Base-by-base conservation (phyloP, 345 rosid genomes). In the Ailanthus altissimus region DNA sequence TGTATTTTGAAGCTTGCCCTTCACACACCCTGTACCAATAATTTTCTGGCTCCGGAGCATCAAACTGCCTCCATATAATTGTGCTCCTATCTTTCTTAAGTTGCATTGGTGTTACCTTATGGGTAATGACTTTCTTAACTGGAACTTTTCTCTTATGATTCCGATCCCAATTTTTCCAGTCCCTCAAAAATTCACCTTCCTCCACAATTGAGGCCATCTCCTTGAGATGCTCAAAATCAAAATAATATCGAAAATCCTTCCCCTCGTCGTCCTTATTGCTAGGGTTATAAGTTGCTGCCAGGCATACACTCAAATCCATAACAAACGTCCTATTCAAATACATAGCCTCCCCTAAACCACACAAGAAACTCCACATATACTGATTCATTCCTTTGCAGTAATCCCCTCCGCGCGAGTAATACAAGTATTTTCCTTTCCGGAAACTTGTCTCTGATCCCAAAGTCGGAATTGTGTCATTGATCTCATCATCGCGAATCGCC, bases 371-470 rank as follows among this genome's bases (percentile, higher is more conserved):
- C 99, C 99, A 93, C 84, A 88, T 61, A 77, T 90, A 90, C 49
- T 92, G 99, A 84, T 96, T 96, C 99, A 96, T 96, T 28, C 97
- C 98, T 75, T 92, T 92, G 68, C 99, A 96, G 73, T 93, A 91
- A 84, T 96, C 98, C 1, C 97, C 97, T 57, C 97, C 99, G 2
- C 97, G 82, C 0, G 97, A 91, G 78, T 96, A 96, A 85, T 92
- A 96, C 87, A 91, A 72, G 85, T 91, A 93, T 84, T 61, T 92
- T 54, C 99, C 97, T 70, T 86, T 90, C 85, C 97, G 86, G 61
- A 93, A 88, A 73, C 86, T 84, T 5, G 70, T 74, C 74, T 84
- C 90, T 0, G 92, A 87, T 18, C 91, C 95, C 80, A 89, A 81
- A 18, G 81, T 84, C 0, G 93, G 91, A 66, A 89, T 86, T 0